Evolutionary conservation across 139 green algal genomes (phyloP).

Genomic region (Chlorella sp.): DNA sequence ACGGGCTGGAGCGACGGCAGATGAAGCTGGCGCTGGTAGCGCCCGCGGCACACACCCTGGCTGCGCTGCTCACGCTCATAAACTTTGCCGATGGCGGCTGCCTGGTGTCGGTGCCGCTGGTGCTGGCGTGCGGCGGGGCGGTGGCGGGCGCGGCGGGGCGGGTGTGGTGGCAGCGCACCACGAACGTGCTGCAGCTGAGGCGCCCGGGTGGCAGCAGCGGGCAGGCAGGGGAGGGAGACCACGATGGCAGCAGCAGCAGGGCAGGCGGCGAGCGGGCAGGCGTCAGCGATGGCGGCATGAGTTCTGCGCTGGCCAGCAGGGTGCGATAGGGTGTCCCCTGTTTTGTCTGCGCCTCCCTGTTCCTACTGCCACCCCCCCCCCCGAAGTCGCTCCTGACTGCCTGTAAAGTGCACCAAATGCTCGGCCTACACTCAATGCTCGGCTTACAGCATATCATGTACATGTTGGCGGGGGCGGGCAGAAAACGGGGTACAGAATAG

Average conservation of each 20-base stretch:
- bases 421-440: too few species aligned
- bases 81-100: constrained; percentile 47
- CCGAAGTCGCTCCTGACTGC: too few species aligned
- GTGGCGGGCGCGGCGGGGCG: background rate
- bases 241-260: background rate
- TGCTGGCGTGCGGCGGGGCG: constrained; percentile 27
- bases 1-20: constrained; percentile 13
- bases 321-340: too few species aligned
- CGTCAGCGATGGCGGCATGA: too few species aligned
- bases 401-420: too few species aligned
- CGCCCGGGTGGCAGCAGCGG: background rate
- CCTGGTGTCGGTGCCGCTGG: constrained; percentile 39
- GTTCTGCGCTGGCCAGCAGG: too few species aligned
- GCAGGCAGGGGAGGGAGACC: too few species aligned
- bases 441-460: too few species aligned
- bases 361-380: too few species aligned
- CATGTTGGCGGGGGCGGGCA: too few species aligned
- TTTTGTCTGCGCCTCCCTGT: too few species aligned
- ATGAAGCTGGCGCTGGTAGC: background rate
- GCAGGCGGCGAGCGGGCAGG: background rate
- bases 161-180: constrained; percentile 27
- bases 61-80: constrained; percentile 45
- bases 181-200: background rate
- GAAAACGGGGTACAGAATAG: too few species aligned
- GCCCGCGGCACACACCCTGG: constrained; percentile 17